Evolutionary conservation across 2,329 filamentous ascomycete species (phyloP).

Genomic region (Atkinsonella texensis): DNA sequence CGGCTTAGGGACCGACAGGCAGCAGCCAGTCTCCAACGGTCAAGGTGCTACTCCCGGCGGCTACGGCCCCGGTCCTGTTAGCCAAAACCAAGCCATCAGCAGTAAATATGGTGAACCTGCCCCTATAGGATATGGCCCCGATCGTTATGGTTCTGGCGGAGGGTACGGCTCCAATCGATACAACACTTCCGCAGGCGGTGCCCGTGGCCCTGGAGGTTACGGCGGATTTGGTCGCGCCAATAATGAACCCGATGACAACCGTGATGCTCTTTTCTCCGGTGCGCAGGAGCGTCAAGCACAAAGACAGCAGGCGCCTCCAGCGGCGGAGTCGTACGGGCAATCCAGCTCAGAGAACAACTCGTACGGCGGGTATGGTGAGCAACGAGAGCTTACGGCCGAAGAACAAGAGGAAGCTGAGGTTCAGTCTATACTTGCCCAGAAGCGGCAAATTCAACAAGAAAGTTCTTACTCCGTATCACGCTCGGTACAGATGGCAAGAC

Average conservation of each 20-base stretch:
- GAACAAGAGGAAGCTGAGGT: constrained; percentile 64
- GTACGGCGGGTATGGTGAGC: constrained; percentile 49
- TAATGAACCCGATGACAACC: constrained; percentile 36
- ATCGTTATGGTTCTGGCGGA: constrained; percentile 37
- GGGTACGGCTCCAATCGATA: constrained; percentile 42
- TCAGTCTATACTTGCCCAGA: constrained; percentile 39
- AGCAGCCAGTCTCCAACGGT: constrained; percentile 18
- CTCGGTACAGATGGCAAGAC: constrained; percentile 28
- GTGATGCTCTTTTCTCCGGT: constrained; percentile 51
- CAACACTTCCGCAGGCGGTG: constrained; percentile 17
- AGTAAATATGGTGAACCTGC: constrained; percentile 12
- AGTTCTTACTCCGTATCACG: constrained; percentile 36
- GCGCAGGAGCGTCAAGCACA: constrained; percentile 38
- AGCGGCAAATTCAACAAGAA: constrained; percentile 63
- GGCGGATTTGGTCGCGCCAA: constrained; percentile 42
- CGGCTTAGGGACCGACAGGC: constrained; percentile 19
- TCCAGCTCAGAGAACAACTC: constrained; percentile 15
- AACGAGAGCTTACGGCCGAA: constrained; percentile 72
- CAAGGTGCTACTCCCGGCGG: constrained; percentile 7
- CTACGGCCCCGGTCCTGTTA: constrained; percentile 12
- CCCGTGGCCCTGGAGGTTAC: constrained; percentile 44
- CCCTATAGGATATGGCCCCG: constrained; percentile 37
- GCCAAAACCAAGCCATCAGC: constrained; percentile 6
- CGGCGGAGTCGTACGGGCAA: constrained; percentile 13
- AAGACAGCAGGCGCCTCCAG: constrained; percentile 16